Evolutionary conservation across 2,329 filamentous ascomycete species (phyloP).

Genomic region (Escovopsis weberi): DNA sequence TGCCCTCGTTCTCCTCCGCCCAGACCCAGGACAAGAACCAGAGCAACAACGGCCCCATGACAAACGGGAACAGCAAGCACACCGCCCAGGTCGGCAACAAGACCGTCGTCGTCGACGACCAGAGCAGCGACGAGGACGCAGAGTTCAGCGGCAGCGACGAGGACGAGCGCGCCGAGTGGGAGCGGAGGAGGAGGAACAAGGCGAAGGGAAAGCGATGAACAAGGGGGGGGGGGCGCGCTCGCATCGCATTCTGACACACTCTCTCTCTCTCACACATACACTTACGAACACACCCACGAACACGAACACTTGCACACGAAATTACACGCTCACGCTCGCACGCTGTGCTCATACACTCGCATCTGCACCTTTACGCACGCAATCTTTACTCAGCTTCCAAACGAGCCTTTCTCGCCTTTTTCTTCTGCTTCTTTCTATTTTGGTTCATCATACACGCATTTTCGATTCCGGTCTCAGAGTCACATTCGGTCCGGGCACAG

Average conservation of each 20-base stretch:
- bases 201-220: constrained; percentile 1
- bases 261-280: background rate
- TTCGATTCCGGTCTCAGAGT: too few relatives aligned
- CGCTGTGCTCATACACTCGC: too few relatives aligned
- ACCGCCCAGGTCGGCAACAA: constrained; percentile 39
- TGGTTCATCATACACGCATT: background rate
- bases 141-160: constrained; percentile 52
- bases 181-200: constrained; percentile 33
- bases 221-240: too few relatives aligned
- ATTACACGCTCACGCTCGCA: too few relatives aligned
- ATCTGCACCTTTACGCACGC: too few relatives aligned
- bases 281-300: too few relatives aligned
- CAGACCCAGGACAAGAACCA: constrained; percentile 1
- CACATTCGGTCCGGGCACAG: background rate
- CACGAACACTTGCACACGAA: too few relatives aligned
- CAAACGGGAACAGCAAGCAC: constrained; percentile 13
- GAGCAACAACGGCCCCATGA: background rate
- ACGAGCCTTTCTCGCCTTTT: background rate
- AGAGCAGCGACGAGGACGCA: constrained; percentile 36
- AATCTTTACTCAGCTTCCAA: too few relatives aligned
- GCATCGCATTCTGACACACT: background rate
- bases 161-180: constrained; percentile 48
- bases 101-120: constrained; percentile 9
- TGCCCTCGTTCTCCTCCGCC: constrained; percentile 7
- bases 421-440: background rate